phyloP scores from a whole-genome alignment of 106 monocot genomes.

The Agapanthus africanus region DNA sequence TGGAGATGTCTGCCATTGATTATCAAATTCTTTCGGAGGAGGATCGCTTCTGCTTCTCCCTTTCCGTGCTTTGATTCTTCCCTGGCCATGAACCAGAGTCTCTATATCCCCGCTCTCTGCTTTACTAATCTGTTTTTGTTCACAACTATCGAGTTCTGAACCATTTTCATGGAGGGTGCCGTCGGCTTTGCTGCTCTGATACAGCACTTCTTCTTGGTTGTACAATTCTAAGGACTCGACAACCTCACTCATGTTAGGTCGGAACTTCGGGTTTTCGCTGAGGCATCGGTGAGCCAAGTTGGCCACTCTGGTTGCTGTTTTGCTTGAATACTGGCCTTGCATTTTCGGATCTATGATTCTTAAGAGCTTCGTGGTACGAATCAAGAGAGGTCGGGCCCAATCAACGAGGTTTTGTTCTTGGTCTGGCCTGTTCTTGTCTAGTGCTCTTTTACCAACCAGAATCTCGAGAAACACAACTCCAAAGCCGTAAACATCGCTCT shows the following conservation, averaged over 20 bases:
- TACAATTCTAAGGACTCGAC: constrained; percentile 31
- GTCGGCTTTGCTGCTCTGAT: not conserved
- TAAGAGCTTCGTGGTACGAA: constrained; percentile 34
- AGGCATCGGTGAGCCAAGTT: constrained; percentile 54
- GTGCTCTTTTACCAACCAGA: constrained; percentile 44
- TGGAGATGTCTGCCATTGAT: not conserved
- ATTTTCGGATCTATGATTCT: constrained; percentile 58
- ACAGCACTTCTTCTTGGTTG: constrained; percentile 3
- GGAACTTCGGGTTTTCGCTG: constrained; percentile 44
- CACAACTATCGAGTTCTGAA: constrained; percentile 4
- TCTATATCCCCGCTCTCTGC: not conserved
- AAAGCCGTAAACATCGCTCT: constrained; percentile 65
- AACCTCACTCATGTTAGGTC: constrained; percentile 53
- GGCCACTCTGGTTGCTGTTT: constrained; percentile 24
- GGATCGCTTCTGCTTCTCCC: constrained; percentile 10
- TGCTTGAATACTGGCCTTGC: constrained; percentile 47
- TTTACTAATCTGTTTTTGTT: not conserved
- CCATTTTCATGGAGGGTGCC: not conserved
- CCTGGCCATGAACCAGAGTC: not conserved
- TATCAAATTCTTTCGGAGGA: constrained; percentile 9
- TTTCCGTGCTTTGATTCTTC: constrained; percentile 5
- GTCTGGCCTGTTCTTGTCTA: constrained; percentile 38
- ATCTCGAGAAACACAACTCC: constrained; percentile 76
- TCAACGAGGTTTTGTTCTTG: constrained; percentile 50
- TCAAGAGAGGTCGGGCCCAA: constrained; percentile 53